Base-by-base conservation (phyloP, 1,284 basidiomycete genomes). In the Exobasidium rhododendri region DNA sequence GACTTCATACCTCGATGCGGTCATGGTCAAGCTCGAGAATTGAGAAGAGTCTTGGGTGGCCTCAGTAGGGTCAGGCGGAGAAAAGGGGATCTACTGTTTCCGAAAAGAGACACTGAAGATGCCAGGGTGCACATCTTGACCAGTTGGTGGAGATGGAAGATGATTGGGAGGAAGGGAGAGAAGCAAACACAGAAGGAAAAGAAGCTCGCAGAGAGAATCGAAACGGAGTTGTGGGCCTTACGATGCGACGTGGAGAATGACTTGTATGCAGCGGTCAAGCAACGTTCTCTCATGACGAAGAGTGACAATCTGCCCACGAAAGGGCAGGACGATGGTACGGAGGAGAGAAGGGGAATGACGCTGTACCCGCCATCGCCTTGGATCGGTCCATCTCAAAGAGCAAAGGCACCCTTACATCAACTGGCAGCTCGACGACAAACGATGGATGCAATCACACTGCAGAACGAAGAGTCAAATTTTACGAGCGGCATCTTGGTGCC, bases 1-100 rank as follows among this genome's bases (percentile, higher is more conserved):
- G 77, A 79, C 47, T 55, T 79, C 29, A 75, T 79, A 17, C 74
- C 77, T 3, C 73, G 77, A 13, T 71, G 66, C 4, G 77, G 77
- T 0, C 77, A 79, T 54, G 77, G 77, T 0, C 77, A 79, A 60
- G 63, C 73, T 14, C 66, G 77, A 51, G 77, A 79, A 56, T 56
- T 79, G 46, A 72, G 77, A n/a, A 67, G 77, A 31, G 74, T 77
- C 46, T 63, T 79, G 10, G 77, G 77, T 46, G 77, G 75, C 4
- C 56, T 79, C 6, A 65, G 69, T 22, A 70, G 77, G 20, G 74
- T 79, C 10, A 68, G 77, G n/a, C 62, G 74, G 11, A 61, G 76
- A 17, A 65, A 69, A 17, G 67, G 58, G 11, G 14, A 58, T 56
- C 1, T 54, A 30, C 51, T 24, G 32, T 28, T 30, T n/a, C 43